These are phyloP conservation scores for Scutellaria galericulata DNA, from an alignment of 257 asterid genomes.

Conservation along the genomic window DNA sequence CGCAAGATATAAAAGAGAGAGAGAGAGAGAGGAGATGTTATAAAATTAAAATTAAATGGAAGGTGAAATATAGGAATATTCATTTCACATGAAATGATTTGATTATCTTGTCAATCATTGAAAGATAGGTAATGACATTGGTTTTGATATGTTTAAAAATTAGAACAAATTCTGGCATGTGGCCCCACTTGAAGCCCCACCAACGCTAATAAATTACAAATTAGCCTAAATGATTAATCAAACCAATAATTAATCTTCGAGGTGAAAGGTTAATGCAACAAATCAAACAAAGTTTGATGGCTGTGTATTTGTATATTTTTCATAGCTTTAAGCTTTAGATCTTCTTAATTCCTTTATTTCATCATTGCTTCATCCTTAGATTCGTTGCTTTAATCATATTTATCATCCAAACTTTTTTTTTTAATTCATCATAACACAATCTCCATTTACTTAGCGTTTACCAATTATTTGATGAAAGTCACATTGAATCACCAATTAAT, in stretches of 20 bases:
- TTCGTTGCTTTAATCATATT: slow-evolving; percentile 35
- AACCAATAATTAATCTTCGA: not conserved
- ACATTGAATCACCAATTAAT: too few species aligned
- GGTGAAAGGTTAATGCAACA: not conserved
- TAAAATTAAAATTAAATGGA: not conserved
- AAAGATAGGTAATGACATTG: slow-evolving; percentile 10
- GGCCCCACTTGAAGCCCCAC: slow-evolving; percentile 23
- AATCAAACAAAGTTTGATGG: slow-evolving; percentile 13
- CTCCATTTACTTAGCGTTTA: not conserved
- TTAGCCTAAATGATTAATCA: slow-evolving; percentile 19
- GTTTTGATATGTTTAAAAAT: not conserved
- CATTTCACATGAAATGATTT: slow-evolving; percentile 16
- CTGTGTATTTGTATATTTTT: slow-evolving; percentile 21
- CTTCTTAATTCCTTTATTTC: slow-evolving; percentile 12
- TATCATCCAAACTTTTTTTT: not conserved
- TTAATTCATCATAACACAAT: slow-evolving; percentile 25
- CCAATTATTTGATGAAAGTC: too few species aligned
- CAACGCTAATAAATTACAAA: not conserved
- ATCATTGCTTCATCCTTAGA: slow-evolving; percentile 34
- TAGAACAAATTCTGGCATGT: not conserved
- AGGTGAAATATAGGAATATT: not conserved
- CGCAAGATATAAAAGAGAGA: too few species aligned
- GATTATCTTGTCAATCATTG: slow-evolving; percentile 23
- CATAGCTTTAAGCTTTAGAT: slow-evolving; percentile 23
- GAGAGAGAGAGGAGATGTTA: too few species aligned